Evolutionary conservation across 2,329 filamentous ascomycete genomes (phyloP), one percentile per base, ranked within the genome.

Genomic region (Beauveria sp.): DNA sequence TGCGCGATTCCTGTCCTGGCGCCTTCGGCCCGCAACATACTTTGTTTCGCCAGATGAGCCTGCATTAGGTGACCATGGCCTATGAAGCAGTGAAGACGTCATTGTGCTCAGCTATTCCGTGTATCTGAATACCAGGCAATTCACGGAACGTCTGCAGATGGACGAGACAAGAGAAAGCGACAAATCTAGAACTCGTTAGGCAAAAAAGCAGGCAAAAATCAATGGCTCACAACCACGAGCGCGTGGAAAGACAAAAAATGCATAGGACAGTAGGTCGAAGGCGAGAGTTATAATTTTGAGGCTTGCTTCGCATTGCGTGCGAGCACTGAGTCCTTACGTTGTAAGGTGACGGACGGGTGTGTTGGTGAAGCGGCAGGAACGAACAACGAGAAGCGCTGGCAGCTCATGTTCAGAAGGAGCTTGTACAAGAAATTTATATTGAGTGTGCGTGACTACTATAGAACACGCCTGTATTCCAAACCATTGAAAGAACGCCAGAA

Each of bases 401-500:
- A n/a, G 24, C 34, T 20, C 12, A 14, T 18, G 6, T 28, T 24
- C 10, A 22, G 50, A 59, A 59, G 28, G 56, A 46, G 48, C 40
- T n/a, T 24, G 22, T 52, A 54, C 57, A 54, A 47, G 2, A 14
- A 43, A 37, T 12, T 54, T 59, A 28, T 59, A 59, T 59, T 59
- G 50, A 47, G 26, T 52, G 6, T 26, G 50, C 20, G 20, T 20
- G 28, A 34, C 40, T 26, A 43, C 34, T 56, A 47, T 59, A 46
- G 18, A 53, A 1, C 41, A 47, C 50, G 41, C 41, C 12, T 53
- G 50, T 18, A 20, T 30, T 44, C 37, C 55, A 4, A 55, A 8
- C 53, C 54, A 60, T 41, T n/a, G 20, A 60, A 26, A 56, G 12
- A 59, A 57, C 61, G 59, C 63, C 61, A 59, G 26, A 63, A 64